Evolutionary conservation across 2,329 filamentous ascomycete genomes (phyloP).

Genomic region (Pyricularia sp.): DNA sequence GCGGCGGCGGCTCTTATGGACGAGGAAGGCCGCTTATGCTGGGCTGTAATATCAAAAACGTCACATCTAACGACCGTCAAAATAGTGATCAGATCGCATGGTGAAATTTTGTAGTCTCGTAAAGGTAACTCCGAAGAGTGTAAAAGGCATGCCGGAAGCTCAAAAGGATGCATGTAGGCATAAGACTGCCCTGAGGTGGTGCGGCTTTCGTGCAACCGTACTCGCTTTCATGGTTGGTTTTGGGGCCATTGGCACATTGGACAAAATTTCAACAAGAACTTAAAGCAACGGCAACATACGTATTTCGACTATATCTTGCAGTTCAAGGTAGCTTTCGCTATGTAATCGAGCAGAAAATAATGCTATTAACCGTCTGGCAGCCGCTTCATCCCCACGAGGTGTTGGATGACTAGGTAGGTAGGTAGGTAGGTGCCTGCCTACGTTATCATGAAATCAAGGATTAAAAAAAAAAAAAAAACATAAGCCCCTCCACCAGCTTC

Average conservation of each 20-base stretch:
- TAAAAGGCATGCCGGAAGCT: background rate
- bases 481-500: background rate
- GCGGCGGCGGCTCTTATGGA: background rate
- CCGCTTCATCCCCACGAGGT: background rate
- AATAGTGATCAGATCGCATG: background rate
- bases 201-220: background rate
- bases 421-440: too few species aligned
- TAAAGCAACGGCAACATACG: background rate
- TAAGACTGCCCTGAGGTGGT: background rate
- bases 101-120: background rate
- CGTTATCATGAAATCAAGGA: too few species aligned
- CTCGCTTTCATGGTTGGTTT: background rate
- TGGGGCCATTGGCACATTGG: background rate
- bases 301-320: too few species aligned
- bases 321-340: too few species aligned
- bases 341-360: too few species aligned
- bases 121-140: background rate
- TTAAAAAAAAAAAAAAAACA: background rate
- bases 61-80: background rate
- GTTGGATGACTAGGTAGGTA: too few species aligned
- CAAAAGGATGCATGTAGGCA: background rate
- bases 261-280: background rate
- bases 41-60: background rate
- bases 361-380: background rate
- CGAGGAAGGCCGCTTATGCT: background rate